Evolutionary conservation across 306 rosid genomes (phyloP).

Genomic region (Gastrolobium bilobum): DNA sequence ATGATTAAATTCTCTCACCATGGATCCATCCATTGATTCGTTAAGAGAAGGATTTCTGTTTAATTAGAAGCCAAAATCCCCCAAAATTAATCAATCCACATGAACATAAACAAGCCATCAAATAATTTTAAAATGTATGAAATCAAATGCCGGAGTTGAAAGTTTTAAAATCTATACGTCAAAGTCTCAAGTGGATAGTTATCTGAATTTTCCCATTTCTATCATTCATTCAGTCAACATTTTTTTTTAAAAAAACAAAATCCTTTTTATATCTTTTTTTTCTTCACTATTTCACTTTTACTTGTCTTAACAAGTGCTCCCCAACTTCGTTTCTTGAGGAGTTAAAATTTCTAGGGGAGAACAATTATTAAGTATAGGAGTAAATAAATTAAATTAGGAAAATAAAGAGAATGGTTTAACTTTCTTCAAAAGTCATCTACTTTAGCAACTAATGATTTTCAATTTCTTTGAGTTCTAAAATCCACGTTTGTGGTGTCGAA

Average conservation of each 20-base stretch:
- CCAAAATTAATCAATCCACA: neutral
- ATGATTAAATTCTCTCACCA: neutral
- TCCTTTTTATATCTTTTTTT: neutral
- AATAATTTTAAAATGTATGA: neutral
- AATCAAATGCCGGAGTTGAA: neutral
- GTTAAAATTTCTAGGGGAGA: no score
- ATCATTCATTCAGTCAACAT: neutral
- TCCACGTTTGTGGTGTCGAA: no score
- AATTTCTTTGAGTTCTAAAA: no score
- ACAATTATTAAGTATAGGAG: no score
- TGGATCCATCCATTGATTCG: neutral
- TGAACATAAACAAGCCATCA: neutral
- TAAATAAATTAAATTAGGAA: neutral
- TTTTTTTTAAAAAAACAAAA: neutral
- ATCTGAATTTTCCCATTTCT: neutral
- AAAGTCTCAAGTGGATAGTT: neutral
- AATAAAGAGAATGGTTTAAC: neutral
- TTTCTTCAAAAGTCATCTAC: slow-evolving; percentile 3
- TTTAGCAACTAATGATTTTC: neutral
- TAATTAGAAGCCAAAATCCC: neutral
- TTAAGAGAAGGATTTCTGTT: neutral
- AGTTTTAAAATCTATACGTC: neutral
- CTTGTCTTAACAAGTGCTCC: neutral
- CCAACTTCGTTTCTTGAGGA: neutral
- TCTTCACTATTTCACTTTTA: neutral